Base-by-base conservation (phyloP, 2,329 filamentous ascomycete species). In the Magnaporthiopsis incrustans region DNA sequence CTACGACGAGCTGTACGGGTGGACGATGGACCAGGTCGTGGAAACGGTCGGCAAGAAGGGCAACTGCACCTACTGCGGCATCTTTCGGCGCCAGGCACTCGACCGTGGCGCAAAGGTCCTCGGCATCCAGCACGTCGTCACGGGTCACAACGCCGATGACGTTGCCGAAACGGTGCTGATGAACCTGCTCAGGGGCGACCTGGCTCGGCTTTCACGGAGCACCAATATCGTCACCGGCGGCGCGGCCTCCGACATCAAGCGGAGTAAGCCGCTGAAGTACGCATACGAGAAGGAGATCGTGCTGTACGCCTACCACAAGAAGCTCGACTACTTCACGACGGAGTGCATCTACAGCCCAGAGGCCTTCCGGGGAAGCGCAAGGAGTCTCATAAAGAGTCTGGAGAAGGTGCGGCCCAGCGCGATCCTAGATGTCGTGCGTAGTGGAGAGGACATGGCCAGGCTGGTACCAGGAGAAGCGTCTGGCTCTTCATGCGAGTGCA, bases 261-360 rank as follows among this genome's bases (percentile, higher is more conserved):
- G 95, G 68, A 96, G 91, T 77, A 99, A 99, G 77, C 95, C 95
- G 18, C 82, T 99, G 59, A 98, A 99, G 76, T 99, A 98, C 74
- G 93, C 94, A 1, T 99, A 98, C 73, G 95, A 99, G 74, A 99
- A 99, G 78, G 95, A 99, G 74, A 99, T 99, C 69, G 95, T 99
- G 25, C 82, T 99, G 7, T 99, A 99, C 73, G 95, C 95, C 6
- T 91, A 98, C 73, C 92, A 99, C 79, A 96, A 95, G 77, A 93
- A 93, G 75, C 82, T 99, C 67, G 93, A 98, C 74, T 99, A 99
- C 77, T 99, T 99, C 77, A 97, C 89, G 71, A 99, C 95, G 0
- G 95, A 99, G 77, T 99, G 95, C 80, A 92, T 99, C 66, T 99
- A 99, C 79, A 97, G 92, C 63, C 95, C 95, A 0, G 95, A 99